phyloP scores from a whole-genome alignment of 129 eudicot species.

The Artemisia argyi region DNA sequence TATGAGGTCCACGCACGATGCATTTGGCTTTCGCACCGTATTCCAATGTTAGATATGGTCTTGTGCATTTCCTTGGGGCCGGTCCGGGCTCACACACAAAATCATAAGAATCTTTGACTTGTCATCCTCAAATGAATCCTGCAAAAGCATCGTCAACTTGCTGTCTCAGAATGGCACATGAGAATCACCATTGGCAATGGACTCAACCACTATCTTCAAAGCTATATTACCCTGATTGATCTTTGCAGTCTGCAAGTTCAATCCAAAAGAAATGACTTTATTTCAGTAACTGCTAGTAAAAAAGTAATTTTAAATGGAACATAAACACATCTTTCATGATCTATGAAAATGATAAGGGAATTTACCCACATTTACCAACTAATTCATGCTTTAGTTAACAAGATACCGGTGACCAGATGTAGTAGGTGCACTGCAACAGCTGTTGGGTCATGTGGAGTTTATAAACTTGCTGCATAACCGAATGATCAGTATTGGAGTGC shows the following conservation, averaged over 20 bases:
- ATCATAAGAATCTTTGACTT: slow-evolving; percentile 96
- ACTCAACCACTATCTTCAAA: slow-evolving; percentile 91
- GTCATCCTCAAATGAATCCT: slow-evolving; percentile 98
- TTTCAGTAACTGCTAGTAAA: too few species aligned
- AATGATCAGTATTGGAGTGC: too few species aligned
- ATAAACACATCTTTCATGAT: neutral
- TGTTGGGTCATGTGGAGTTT: too few species aligned
- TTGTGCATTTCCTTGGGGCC: slow-evolving; percentile 95
- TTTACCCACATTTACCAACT: slow-evolving; percentile 95
- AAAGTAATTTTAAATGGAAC: too few species aligned
- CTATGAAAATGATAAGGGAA: neutral
- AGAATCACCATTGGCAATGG: slow-evolving; percentile 97
- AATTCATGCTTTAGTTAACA: too few species aligned
- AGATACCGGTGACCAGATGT: too few species aligned
- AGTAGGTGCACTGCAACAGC: too few species aligned
- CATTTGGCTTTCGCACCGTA: slow-evolving; percentile 99
- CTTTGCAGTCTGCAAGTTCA: slow-evolving; percentile 75
- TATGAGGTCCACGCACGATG: slow-evolving; percentile 84
- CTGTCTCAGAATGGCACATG: slow-evolving; percentile 99
- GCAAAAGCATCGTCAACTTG: slow-evolving; percentile 97
- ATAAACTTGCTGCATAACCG: too few species aligned
- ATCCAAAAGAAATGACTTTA: neutral
- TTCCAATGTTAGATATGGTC: slow-evolving; percentile 85
- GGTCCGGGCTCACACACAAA: slow-evolving; percentile 92
- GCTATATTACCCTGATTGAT: slow-evolving; percentile 97